phyloP scores from a whole-genome alignment of 345 rosid species.

The Kandelia obovata region DNA sequence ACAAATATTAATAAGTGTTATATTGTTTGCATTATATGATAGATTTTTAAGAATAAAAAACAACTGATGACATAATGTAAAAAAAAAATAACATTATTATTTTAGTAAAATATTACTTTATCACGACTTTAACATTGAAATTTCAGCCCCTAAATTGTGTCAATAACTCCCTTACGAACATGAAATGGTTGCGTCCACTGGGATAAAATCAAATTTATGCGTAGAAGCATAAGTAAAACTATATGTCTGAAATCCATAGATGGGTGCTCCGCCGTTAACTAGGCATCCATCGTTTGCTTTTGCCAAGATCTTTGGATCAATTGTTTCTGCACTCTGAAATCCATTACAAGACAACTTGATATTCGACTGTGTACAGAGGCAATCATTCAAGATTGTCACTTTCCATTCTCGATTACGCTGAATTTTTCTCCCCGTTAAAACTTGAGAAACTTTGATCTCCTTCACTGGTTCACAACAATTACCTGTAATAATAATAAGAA shows the following conservation, averaged over 20 bases:
- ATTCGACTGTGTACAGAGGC: not conserved
- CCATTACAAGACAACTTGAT: conserved; percentile 17
- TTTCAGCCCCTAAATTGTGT: too few relatives aligned
- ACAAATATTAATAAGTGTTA: too few relatives aligned
- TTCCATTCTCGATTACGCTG: conserved; percentile 15
- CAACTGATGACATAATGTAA: too few relatives aligned
- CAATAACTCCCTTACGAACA: too few relatives aligned
- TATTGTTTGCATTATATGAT: too few relatives aligned
- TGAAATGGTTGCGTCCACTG: not conserved
- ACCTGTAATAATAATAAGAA: conserved; percentile 7
- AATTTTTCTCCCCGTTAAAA: not conserved
- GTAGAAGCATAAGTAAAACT: conserved; percentile 22
- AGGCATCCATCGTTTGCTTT: conserved; percentile 11
- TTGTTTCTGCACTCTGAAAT: conserved; percentile 4
- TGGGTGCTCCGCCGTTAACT: conserved; percentile 6
- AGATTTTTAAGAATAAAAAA: too few relatives aligned
- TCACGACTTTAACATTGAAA: too few relatives aligned
- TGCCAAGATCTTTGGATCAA: conserved; percentile 17
- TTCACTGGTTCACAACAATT: conserved; percentile 5
- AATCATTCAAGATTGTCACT: conserved; percentile 17
- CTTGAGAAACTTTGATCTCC: conserved; percentile 12
- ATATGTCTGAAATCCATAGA: not conserved
- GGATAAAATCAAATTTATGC: not conserved
- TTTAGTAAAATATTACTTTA: too few relatives aligned
- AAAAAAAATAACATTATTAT: too few relatives aligned